Evolutionary conservation across 73 alveolate genomes (phyloP).

Genomic region (Blepharisma stoltei): DNA sequence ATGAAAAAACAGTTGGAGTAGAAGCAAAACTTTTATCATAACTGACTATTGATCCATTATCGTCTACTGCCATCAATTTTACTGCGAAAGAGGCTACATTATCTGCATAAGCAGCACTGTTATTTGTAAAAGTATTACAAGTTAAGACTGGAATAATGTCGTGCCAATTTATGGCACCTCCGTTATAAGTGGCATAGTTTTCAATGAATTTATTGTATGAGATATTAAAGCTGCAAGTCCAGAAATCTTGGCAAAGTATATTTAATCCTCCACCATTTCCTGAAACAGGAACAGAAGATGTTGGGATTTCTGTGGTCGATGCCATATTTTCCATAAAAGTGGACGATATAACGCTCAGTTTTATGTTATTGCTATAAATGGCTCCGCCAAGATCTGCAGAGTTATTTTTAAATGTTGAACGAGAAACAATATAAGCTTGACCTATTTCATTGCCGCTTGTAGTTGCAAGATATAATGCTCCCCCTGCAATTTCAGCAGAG

Average conservation of each 20-base stretch:
- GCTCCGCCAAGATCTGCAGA: too few relatives aligned
- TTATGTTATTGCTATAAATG: neutral
- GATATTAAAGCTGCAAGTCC: neutral
- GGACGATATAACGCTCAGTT: neutral
- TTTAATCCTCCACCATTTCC: neutral
- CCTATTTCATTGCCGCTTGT: too few relatives aligned
- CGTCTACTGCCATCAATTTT: neutral
- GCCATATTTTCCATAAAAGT: neutral
- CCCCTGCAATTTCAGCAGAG: too few relatives aligned
- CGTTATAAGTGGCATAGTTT: neutral
- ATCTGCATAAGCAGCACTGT: neutral
- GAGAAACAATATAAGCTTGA: neutral
- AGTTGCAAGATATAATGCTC: too few relatives aligned
- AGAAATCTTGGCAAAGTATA: neutral
- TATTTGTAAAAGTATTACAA: neutral
- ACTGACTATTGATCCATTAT: neutral
- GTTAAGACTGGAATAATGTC: neutral
- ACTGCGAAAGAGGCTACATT: conserved; percentile 22
- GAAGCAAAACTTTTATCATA: too few relatives aligned
- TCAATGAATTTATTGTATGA: neutral
- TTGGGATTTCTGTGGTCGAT: too few relatives aligned
- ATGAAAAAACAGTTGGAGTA: too few relatives aligned
- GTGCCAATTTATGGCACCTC: neutral
- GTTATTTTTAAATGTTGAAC: neutral
- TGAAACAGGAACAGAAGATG: too few relatives aligned